phyloP scores from a whole-genome alignment of 495 filamentous ascomycete genomes.

The Pyronema omphalodes region DNA sequence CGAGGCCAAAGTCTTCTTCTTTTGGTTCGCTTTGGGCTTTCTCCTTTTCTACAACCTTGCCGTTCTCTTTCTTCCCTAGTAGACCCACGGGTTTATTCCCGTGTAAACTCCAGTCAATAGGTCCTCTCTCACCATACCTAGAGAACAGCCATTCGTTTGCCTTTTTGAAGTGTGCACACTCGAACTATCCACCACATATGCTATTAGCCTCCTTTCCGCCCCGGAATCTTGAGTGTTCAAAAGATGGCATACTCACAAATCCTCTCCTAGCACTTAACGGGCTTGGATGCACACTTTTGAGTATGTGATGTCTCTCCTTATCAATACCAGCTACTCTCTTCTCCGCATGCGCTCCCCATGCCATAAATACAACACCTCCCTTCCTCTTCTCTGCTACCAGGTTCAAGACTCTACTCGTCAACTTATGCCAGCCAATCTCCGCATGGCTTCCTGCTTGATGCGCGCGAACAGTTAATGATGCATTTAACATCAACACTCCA shows the following conservation, averaged over 20 bases:
- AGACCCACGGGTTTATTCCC: constrained; percentile 9
- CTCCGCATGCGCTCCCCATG: constrained; percentile 71
- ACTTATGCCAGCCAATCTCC: constrained; percentile 71
- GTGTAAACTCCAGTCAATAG: constrained; percentile 73
- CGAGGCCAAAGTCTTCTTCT: constrained; percentile 8
- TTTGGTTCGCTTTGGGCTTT: background rate
- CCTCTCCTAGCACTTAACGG: constrained; percentile 64
- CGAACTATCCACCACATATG: constrained; percentile 35
- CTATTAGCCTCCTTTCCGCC: background rate
- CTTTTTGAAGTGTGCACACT: constrained; percentile 70
- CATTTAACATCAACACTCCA: constrained; percentile 82
- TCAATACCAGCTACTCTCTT: constrained; percentile 56
- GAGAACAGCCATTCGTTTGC: constrained; percentile 74
- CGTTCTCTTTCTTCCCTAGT: background rate
- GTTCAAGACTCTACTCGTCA: constrained; percentile 83
- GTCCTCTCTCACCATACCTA: constrained; percentile 57
- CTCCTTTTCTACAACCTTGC: background rate
- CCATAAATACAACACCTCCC: constrained; percentile 77
- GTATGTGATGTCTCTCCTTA: constrained; percentile 49
- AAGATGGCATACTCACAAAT: constrained; percentile 34
- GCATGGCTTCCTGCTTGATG: constrained; percentile 71
- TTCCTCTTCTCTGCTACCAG: constrained; percentile 55
- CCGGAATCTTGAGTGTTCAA: background rate
- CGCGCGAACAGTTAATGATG: constrained; percentile 76
- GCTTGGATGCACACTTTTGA: constrained; percentile 79